Conservation (phyloP, 2,329 filamentous ascomycete genomes). For the Parascedosporium putredinis region DNA sequence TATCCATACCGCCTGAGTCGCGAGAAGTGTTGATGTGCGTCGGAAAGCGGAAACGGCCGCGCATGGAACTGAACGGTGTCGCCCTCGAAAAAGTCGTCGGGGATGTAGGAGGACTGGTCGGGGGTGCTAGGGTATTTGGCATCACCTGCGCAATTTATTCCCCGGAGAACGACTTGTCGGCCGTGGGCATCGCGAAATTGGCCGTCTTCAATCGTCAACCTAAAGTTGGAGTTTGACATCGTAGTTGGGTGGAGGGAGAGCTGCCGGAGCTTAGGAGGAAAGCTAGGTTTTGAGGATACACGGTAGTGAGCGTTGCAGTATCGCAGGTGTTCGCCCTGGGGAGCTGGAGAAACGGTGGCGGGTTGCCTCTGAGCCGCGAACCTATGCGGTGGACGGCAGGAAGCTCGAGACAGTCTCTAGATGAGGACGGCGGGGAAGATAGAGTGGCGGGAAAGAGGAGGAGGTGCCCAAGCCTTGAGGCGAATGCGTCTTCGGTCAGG, state of each 20-base stretch:
- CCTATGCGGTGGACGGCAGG: too few species aligned
- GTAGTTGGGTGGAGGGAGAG: not conserved
- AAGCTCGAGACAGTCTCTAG: too few species aligned
- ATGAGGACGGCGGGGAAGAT: not conserved
- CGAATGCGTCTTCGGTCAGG: too few species aligned
- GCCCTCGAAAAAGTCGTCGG: constrained; percentile 78
- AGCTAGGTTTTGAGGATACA: too few species aligned
- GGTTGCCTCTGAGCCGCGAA: too few species aligned
- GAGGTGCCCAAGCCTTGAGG: too few species aligned
- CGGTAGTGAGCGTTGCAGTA: too few species aligned
- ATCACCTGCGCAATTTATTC: constrained; percentile 89
- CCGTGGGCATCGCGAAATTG: constrained; percentile 73
- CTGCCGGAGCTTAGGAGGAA: not conserved
- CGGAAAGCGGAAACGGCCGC: constrained; percentile 71
- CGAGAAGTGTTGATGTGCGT: constrained; percentile 79
- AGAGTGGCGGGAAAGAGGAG: not conserved
- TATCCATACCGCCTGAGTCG: constrained; percentile 82
- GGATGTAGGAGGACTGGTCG: constrained; percentile 68
- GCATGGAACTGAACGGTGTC: constrained; percentile 84
- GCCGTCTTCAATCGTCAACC: constrained; percentile 73
- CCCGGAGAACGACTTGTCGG: constrained; percentile 78
- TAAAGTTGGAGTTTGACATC: constrained; percentile 35
- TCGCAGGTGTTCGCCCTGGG: too few species aligned
- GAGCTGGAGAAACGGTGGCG: too few species aligned
- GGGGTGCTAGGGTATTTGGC: constrained; percentile 80